Base-by-base conservation (phyloP, 2,329 filamentous ascomycete genomes). In the Kalmusia sp. region DNA sequence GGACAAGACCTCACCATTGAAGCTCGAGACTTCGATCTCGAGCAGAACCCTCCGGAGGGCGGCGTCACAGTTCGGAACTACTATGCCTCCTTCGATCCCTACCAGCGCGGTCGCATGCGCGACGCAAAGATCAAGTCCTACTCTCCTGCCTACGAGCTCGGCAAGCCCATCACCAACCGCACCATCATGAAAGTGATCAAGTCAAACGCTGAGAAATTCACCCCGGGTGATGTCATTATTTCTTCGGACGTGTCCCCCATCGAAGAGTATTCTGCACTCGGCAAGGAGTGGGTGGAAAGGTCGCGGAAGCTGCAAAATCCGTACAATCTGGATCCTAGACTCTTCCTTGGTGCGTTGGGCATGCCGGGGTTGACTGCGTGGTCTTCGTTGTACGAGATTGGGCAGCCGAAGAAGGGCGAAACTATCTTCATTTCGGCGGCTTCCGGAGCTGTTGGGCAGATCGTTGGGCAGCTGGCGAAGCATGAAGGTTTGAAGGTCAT, bases 381-480 rank as follows among this genome's bases (percentile, higher is more conserved):
- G 77, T 85, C 84, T 4, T 89, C 85, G 0, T 84, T 92, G 63
- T 90, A 91, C 73, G 87, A 87, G 59, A 90, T 92, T 49, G 89
- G 88, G 4, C 80, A 88, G 77, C 89, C 90, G 21, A 85, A 89
- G 78, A 86, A 88, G 75, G 89, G 88, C 37, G 88, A 92, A 76
- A 93, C 89, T 33, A 91, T 96, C 68, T 92, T 93, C 74, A 82
- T 96, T 62, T 90, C 86, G 52, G 88, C 90, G 3, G 91, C 91
- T 0, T 88, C 87, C 3, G 91, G 92, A 25, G 91, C 90, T 1
- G 91, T 96, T 3, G 91, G 92, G 3, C 89, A 93, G 74, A 72
- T 95, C 6, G 91, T 95, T 17, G 91, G 91, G 5, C 91, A 95
- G 76, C 76, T 96, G 38, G 91, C 90, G 56, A 93, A 93, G 82